Base-by-base conservation (phyloP, 2,329 filamentous ascomycete genomes). In the Clarireedia monteithiana region DNA sequence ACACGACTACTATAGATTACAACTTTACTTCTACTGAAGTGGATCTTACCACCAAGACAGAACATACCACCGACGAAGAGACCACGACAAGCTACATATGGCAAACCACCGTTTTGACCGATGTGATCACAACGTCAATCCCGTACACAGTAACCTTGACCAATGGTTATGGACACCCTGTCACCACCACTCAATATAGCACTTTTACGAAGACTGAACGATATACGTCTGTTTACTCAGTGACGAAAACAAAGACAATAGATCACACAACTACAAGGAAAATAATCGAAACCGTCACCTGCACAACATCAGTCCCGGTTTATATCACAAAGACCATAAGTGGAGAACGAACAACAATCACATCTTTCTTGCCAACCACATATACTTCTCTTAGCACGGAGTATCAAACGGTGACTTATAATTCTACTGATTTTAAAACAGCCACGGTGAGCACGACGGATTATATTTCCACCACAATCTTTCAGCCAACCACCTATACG, bases 81-180 rank as follows among this genome's bases (percentile, higher is more conserved):
- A 59, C 55, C 1, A 51, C 38, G 5, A 56, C 54, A 2, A 52
- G 44, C 34, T 53, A 36, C 23, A 14, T 54, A 5, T 50, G 38
- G 48, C 44, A 56, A 30, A 59, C 50, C 12, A 59, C 47, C n/a
- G 47, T 53, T 3, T 40, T 47, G 9, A 60, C 59, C 6, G 51
- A 53, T 24, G 47, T 54, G 17, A 50, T 60, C 12, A 61, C 59
- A 1, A 60, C 56, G 42, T 62, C 61, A 15, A 56, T 54, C 23
- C 61, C 58, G 26, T 60, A 57, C 42, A 58, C 60, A 24, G 51
- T 57, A 1, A 63, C 61, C 12, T 53, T 53, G n/a, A 63, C 51
- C 5, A 56, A 60, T 24, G 53, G 47, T 14, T 58, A 62, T 47
- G 60, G 60, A 51, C 60, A 63, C 38, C 54, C 59, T 7, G 51